Conservation (phyloP, 1,139 yeast genomes). For the Pichia sp. region DNA sequence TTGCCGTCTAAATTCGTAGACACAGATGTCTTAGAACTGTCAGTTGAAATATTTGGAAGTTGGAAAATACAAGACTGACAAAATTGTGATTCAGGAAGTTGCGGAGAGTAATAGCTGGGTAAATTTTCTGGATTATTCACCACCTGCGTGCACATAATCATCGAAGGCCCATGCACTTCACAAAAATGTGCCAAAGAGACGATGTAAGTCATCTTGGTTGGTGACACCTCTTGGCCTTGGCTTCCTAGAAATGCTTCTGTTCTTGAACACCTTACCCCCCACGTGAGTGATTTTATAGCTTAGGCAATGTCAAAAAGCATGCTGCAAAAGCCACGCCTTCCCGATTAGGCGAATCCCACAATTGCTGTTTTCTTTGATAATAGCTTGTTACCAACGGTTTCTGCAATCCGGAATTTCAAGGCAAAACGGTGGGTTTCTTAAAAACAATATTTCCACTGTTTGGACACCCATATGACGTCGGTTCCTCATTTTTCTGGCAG, state of each 20-base stretch:
- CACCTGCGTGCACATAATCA: conserved; percentile 65
- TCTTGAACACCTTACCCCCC: too few species aligned
- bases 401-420: too few species aligned
- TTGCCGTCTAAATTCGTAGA: too few species aligned
- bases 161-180: conserved; percentile 79
- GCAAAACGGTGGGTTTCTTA: too few species aligned
- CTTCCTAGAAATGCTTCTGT: too few species aligned
- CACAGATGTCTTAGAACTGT: too few species aligned
- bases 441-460: too few species aligned
- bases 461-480: conserved; percentile 17
- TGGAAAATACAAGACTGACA: conserved; percentile 55
- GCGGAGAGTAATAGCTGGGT: conserved; percentile 25
- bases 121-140: conserved; percentile 30
- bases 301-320: too few species aligned
- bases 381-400: too few species aligned
- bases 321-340: too few species aligned
- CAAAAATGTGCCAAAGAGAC: conserved; percentile 76
- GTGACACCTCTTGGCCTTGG: too few species aligned
- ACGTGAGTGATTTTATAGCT: too few species aligned
- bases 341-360: neutral
- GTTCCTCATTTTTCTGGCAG: conserved; percentile 16
- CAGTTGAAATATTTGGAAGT: conserved; percentile 18
- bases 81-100: conserved; percentile 38
- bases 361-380: neutral
- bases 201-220: conserved; percentile 30